Evolutionary conservation across 768 basidiomycete species (phyloP), one percentile per base, ranked within the genome.

Genomic region (Tylopilus rubrobrunneus): DNA sequence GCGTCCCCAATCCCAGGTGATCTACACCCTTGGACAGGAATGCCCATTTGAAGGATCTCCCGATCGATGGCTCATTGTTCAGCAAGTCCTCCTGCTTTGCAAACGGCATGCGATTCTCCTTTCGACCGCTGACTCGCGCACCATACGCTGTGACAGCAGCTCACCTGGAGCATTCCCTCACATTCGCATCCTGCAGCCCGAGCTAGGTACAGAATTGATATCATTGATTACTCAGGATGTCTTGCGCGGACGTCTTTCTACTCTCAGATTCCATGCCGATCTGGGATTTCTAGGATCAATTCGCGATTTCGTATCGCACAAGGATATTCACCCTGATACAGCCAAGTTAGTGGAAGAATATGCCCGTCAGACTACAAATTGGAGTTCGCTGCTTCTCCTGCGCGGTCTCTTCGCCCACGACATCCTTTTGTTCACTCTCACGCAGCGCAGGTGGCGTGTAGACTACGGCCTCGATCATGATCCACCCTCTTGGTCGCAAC

Each of bases 361-460:
- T 17, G 36, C 36, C 7, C 15, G 36, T 15, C 36, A 37, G 36
- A 37, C 14, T 17, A 17, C 15, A 7, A 17, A 15, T 11, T 10
- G 67, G 63, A 12, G 36, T 2, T 58, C 57, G 2, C 48, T 74
- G 3, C 56, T 74, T 11, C 55, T 74, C 6, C 46, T 74, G 7
- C 73, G 74, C 8, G 73, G 74, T 3, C 62, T 74, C 29, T 45
- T 74, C 12, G 62, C 65, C n/a, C 56, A 53, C 1, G 70, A 70
- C 0, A 67, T 73, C 12, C 61, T 74, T 3, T 27, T 65, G 12
- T 66, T 63, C 45, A 63, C 59, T 11, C 59, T 74, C 34, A 65
- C 45, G 45, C 70, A 74, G 2, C 70, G 69, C 29, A 60, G 74
- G 25, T 74, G 36, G 36, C 36, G 36, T 37, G 36, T 37, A 37